These are phyloP conservation scores for Immersiporthe knoxdaviesiana DNA, from an alignment of 2,329 filamentous ascomycete genomes.

Conservation along the genomic window DNA sequence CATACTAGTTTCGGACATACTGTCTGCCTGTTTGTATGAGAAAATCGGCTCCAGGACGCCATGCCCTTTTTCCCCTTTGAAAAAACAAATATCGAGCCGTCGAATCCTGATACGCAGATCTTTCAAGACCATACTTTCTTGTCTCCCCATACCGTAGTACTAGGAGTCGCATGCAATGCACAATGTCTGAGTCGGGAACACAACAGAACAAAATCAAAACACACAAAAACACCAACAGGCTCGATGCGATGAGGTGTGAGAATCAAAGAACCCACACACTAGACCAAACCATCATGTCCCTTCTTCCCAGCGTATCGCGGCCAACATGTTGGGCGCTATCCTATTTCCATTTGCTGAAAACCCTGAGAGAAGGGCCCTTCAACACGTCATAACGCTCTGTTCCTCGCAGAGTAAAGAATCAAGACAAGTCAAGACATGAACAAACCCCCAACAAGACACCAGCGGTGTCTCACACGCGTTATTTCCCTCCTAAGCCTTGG, in stretches of 20 bases:
- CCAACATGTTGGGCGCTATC: neutral
- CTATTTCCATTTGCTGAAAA: neutral
- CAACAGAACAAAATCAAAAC: neutral
- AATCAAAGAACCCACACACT: constrained; percentile 7
- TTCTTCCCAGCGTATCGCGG: constrained; percentile 6
- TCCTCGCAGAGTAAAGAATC: constrained; percentile 7
- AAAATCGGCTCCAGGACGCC: constrained; percentile 28
- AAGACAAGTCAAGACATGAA: constrained; percentile 5
- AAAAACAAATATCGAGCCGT: constrained; percentile 24
- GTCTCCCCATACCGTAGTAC: constrained; percentile 17
- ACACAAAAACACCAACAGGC: constrained; percentile 18
- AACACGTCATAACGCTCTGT: constrained; percentile 13
- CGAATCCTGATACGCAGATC: constrained; percentile 22
- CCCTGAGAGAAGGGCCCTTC: constrained; percentile 2
- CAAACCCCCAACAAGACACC: constrained; percentile 10
- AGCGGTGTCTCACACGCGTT: neutral
- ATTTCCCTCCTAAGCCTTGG: constrained; percentile 31
- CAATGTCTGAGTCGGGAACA: constrained; percentile 11
- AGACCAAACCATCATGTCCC: constrained; percentile 10
- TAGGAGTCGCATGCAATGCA: constrained; percentile 24
- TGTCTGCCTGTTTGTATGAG: constrained; percentile 13
- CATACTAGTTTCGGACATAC: constrained; percentile 28
- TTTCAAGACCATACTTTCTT: constrained; percentile 11
- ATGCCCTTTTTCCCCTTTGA: constrained; percentile 24
- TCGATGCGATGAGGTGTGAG: constrained; percentile 14